Conservation (phyloP, 2,329 filamentous ascomycete genomes). For the Coniella lustricola region DNA sequence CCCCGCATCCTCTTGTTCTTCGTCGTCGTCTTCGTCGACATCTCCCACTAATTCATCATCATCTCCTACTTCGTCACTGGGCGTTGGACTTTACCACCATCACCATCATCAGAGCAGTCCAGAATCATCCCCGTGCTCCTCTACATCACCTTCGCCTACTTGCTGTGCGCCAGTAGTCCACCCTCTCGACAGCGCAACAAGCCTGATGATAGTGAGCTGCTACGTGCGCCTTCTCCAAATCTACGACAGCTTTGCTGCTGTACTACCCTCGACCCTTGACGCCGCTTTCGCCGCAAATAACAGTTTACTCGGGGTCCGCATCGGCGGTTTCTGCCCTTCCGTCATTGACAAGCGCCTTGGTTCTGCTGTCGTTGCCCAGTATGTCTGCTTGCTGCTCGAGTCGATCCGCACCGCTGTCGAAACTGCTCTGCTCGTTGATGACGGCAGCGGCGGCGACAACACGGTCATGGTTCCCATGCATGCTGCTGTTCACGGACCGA, state of each 20-base stretch:
- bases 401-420: neutral
- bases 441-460: too few relatives aligned
- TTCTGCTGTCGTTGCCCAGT: neutral
- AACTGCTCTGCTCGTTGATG: neutral
- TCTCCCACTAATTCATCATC: neutral
- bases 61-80: neutral
- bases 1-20: too few relatives aligned
- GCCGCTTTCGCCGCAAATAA: neutral
- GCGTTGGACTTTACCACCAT: neutral
- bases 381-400: neutral
- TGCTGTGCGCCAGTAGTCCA: too few relatives aligned
- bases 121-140: too few relatives aligned
- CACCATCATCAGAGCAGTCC: neutral
- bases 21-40: too few relatives aligned
- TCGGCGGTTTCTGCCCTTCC: neutral
- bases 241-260: neutral
- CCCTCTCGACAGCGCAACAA: neutral
- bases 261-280: neutral
- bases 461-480: too few relatives aligned
- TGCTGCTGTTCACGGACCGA: neutral
- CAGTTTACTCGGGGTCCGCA: neutral
- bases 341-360: neutral
- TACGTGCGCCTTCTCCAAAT: slow-evolving; percentile 1
- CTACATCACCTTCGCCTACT: too few relatives aligned
- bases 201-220: neutral